phyloP scores from a whole-genome alignment of 208 protist species.

The Giardia duodenalis region DNA sequence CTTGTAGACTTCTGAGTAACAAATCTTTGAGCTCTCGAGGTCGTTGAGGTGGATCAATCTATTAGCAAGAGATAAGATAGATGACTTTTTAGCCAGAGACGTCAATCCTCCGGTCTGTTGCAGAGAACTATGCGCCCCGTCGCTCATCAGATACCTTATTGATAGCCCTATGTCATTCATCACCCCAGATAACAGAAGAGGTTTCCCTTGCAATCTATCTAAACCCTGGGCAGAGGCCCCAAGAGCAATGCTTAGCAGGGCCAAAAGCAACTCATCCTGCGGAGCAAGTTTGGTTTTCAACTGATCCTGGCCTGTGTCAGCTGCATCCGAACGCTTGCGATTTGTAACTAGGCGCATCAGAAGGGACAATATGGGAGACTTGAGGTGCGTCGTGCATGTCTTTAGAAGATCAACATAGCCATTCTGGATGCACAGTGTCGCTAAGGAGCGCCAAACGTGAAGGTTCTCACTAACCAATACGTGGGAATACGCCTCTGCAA shows the following conservation, averaged over 20 bases:
- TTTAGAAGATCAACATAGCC: constrained; percentile 18
- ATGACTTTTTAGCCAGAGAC: neutral
- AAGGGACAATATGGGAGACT: neutral
- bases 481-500: neutral
- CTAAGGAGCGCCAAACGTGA: constrained; percentile 22
- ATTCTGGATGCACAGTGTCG: constrained; percentile 22
- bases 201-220: neutral
- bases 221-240: neutral
- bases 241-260: neutral
- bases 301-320: neutral
- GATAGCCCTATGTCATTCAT: neutral
- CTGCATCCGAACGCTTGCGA: neutral
- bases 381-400: constrained; percentile 1
- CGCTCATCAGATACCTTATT: neutral
- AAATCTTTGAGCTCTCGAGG: neutral
- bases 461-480: neutral
- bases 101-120: neutral
- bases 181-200: neutral
- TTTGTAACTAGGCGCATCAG: neutral
- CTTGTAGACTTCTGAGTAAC: constrained; percentile 9
- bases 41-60: neutral
- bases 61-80: neutral
- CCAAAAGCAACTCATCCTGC: neutral
- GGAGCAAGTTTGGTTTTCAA: neutral
- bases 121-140: neutral